Base-by-base conservation (phyloP, 192 early-diverging fungal genomes). In the Rhizoclosmatium globosum region DNA sequence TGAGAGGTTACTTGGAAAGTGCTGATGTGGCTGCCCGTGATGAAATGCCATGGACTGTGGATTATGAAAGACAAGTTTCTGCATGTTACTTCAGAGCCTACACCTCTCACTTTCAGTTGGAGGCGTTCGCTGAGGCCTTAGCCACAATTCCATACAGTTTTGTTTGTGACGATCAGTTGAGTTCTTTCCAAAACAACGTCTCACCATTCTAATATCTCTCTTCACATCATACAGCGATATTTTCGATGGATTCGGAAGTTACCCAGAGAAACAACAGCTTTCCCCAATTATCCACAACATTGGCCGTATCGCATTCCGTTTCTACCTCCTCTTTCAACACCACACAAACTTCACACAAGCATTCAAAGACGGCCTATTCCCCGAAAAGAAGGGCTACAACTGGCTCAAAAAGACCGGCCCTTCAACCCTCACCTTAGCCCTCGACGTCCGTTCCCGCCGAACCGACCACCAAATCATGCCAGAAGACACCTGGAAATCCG, bases 251-350 rank as follows among this genome's bases (percentile, higher is more conserved):
- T 94, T 90, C 74, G 95, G 95, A 31, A 92, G 91, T 57, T 96
- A 96, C 78, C 94, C 94, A 0, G 85, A 88, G 62, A 89, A 91
- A 47, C 86, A 95, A 79, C 92, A 92, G 76, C 56, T 85, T 59
- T 91, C 91, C 23, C 81, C 87, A 3, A 89, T 93, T 19, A 93
- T 94, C 85, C 86, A 89, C 79, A 90, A 92, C 88, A 92, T 95
- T 68, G 91, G 89, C 79, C 83, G 88, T 44, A 84, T 90, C 47
- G 94, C 94, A 3, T 82, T 87, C 72, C 90, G 91, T 21, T 94
- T 94, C 84, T 95, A 93, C 86, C 87, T 92, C 66, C 80, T 97
- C 70, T 97, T 93, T 89, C 95, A 97, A 86, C 92, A 92, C 2
- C 93, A 95, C 76, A 89, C 92, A 23, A 95, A 87, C 23, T 77